Evolutionary conservation across 75 land plant species (phyloP).

Genomic region (Pinus taeda): DNA sequence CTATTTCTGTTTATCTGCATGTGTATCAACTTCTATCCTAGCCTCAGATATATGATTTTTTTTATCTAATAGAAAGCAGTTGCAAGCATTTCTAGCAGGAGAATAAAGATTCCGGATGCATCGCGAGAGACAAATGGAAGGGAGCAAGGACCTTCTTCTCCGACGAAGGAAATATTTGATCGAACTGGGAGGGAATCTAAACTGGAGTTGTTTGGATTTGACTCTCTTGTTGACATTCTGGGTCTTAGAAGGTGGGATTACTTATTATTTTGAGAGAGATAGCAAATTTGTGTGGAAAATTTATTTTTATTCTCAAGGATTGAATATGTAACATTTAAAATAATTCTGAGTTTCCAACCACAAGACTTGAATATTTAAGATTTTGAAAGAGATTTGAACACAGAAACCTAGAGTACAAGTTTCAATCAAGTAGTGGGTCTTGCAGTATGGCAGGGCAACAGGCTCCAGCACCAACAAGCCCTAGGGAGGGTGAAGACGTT

Average conservation of each 20-base stretch:
- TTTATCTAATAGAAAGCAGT: background rate
- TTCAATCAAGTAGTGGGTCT: background rate
- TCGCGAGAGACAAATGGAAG: constrained; percentile 10
- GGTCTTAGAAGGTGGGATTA: constrained; percentile 78
- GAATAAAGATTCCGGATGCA: background rate
- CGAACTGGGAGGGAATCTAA: constrained; percentile 70
- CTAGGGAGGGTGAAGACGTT: constrained; percentile 82
- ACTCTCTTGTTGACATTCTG: constrained; percentile 90
- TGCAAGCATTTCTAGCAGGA: constrained; percentile 12
- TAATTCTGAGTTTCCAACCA: background rate
- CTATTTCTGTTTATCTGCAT: background rate
- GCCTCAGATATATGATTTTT: background rate
- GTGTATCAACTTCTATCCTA: background rate
- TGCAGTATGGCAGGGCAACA: constrained; percentile 96
- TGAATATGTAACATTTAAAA: background rate
- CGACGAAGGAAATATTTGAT: constrained; percentile 34
- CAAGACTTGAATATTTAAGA: too few species aligned
- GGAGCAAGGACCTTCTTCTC: constrained; percentile 22
- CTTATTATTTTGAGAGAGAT: background rate
- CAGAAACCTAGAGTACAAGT: background rate
- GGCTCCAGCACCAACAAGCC: constrained; percentile 54
- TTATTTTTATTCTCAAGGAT: background rate
- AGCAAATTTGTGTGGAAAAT: background rate
- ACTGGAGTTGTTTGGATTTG: constrained; percentile 93
- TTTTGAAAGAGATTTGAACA: background rate